Evolutionary conservation across 306 rosid species (phyloP), one percentile per base, ranked within the genome.

Genomic region (Lotus japonicus): DNA sequence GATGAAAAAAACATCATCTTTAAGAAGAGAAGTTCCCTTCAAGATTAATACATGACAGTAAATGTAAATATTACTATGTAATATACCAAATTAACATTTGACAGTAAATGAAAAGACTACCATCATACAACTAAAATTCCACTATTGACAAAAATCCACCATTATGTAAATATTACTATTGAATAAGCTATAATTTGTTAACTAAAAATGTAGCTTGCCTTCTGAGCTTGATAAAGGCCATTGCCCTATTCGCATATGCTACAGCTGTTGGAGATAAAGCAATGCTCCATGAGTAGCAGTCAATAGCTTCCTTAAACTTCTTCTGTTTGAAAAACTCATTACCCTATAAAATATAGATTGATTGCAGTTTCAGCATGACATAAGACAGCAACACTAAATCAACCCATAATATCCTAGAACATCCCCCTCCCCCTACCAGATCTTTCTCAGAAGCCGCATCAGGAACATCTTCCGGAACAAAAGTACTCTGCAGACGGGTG

Each of bases 381-480:
- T 35, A 66, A 6, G 66, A 41, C 14, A 17, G 7, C 23, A 68
- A 42, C 64, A 66, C 46, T 12, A 12, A 39, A 42, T 18, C 72
- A 71, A 14, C 50, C 15, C 66, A 62, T 42, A 42, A 61, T 12
- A 66, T 66, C 48, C 31, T 11, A 66, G 68, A 10, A 79, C 3
- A 4, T 8, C n/a, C 58, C 41, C 10, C 35, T 16, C 46, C 18
- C 16, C n/a, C 7, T 72, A 94, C 97, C 92, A 82, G 81, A 64
- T 90, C 99, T 80, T 94, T 94, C 83, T 94, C 97, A 0, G 95
- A 90, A 79, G 80, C 74, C 45, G 99, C 99, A 79, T 94, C 87
- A 1, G 94, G 89, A 54, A 82, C 74, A 69, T 86, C 96, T 43
- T 90, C 97, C 17, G 82, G 63, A 53, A 54, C 51, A 58, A 80